Base-by-base conservation (phyloP, 106 monocot species). In the Apostasia ramifera region DNA sequence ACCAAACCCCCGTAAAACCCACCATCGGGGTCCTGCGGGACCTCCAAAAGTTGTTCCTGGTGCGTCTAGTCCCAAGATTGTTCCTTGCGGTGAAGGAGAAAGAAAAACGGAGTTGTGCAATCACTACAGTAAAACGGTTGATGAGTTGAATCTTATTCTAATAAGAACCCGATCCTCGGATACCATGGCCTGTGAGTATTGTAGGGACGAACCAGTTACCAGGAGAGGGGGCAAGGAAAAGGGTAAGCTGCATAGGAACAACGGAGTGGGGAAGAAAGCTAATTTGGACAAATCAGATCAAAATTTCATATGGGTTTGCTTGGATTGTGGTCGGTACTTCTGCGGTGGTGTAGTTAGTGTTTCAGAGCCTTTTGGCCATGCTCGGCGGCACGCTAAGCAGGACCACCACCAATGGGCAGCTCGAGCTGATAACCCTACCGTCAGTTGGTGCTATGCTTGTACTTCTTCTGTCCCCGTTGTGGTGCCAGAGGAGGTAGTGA, bases 321-420 rank as follows among this genome's bases (percentile, higher is more conserved):
- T 92, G 68, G 81, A 81, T 69, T 97, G 97, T 71, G 69, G 75
- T 41, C 78, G 81, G 12, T 55, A 68, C 52, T 84, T 84, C 42
- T 97, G 92, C 50, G 92, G 88, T 0, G 92, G 92, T 40, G 87
- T 51, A 41, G 83, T 81, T 53, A 68, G 58, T 50, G 73, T 72
- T 15, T 74, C 61, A 0, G 76, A 67, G 74, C 97, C 97, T 0
- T 83, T 87, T 61, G 92, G 89, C 37, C 97, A 97, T 76, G 76
- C 87, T 26, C 80, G 97, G 5, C 67, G 92, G 51, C 97, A 97
- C 71, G 74, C 86, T 0, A 97, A 89, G 70, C 89, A 89, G 54
- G 83, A 86, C 37, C 63, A 53, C 5, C 97, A 97, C 66, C 57
- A 47, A 14, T 85, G 86, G 72, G 81, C 79, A 9, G 86, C 80